A percentile compares a stretch with the other conserved stretches of the same genome.
phyloP scores from a whole-genome alignment of 2,329 filamentous ascomycete species.

The Fusarium continuum region DNA sequence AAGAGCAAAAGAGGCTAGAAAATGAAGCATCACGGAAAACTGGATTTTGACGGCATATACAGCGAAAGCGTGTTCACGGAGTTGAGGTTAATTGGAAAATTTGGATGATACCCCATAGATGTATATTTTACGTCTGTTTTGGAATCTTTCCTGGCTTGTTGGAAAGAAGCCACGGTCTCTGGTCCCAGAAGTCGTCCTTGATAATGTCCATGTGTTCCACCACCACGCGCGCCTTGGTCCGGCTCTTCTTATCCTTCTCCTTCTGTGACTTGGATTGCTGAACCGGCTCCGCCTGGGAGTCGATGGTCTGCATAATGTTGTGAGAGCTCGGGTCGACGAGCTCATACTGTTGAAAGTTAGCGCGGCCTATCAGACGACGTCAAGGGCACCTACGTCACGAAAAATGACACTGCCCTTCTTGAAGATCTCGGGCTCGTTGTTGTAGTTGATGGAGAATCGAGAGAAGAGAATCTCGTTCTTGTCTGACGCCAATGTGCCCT shows the following conservation, averaged over 20 bases:
- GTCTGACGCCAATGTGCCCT: slow-evolving; percentile 85
- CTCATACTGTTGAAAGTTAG: slow-evolving; percentile 67
- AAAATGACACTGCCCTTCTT: slow-evolving; percentile 94
- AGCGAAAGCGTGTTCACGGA: slow-evolving; percentile 40
- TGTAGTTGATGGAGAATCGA: slow-evolving; percentile 93
- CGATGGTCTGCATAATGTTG: slow-evolving; percentile 56
- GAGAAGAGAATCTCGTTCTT: slow-evolving; percentile 97
- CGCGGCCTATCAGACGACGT: not conserved
- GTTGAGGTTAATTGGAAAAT: slow-evolving; percentile 39
- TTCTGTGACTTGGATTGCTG: slow-evolving; percentile 79
- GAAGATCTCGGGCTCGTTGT: slow-evolving; percentile 91
- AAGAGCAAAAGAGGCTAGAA: slow-evolving; percentile 40
- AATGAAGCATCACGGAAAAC: slow-evolving; percentile 15
- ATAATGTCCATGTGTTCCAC: slow-evolving; percentile 94
- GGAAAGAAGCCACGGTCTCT: slow-evolving; percentile 83
- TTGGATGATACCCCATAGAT: slow-evolving; percentile 47
- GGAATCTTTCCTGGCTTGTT: slow-evolving; percentile 77
- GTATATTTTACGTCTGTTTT: slow-evolving; percentile 59
- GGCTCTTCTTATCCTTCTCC: slow-evolving; percentile 83
- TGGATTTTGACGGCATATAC: slow-evolving; percentile 21
- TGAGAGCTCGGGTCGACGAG: slow-evolving; percentile 68
- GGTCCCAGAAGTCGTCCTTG: slow-evolving; percentile 92
- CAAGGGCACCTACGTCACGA: slow-evolving; percentile 69
- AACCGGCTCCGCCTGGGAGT: slow-evolving; percentile 61
- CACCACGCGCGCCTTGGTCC: slow-evolving; percentile 81